A percentile compares a stretch with the other conserved stretches of the same genome.
Conservation (phyloP, 345 rosid genomes). For the Salix viminalis region DNA sequence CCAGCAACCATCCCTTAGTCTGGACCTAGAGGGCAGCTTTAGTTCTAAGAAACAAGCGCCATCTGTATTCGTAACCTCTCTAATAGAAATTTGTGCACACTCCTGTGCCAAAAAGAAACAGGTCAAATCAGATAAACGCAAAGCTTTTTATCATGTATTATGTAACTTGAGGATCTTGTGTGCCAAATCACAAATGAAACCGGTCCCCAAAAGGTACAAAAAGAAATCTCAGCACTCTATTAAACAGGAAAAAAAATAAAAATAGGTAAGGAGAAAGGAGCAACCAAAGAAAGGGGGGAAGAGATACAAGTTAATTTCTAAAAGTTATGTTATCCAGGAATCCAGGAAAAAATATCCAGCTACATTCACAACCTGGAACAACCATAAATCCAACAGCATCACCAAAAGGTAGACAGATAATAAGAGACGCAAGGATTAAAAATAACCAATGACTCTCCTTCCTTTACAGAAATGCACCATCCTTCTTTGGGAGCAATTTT, state of each 20-base stretch:
- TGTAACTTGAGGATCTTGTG: neutral
- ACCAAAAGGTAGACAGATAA: too few species aligned
- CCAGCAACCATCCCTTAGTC: slow-evolving; percentile 48
- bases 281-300: neutral
- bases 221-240: neutral
- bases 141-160: neutral
- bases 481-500: too few species aligned
- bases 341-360: neutral
- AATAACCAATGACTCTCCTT: too few species aligned
- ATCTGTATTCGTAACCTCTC: slow-evolving; percentile 47
- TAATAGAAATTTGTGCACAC: slow-evolving; percentile 57
- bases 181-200: neutral
- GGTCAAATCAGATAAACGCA: neutral
- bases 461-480: too few species aligned
- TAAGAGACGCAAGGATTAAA: neutral
- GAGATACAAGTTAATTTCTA: neutral
- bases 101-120: slow-evolving; percentile 38
- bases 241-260: neutral
- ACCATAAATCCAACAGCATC: neutral
- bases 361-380: neutral
- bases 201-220: neutral
- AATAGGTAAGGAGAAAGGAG: neutral
- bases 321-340: neutral
- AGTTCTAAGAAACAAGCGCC: slow-evolving; percentile 63
- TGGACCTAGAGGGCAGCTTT: slow-evolving; percentile 58